A percentile compares a stretch with the other conserved stretches of the same genome.
Conservation (phyloP, 169 alveolate genomes). For the Amoebophrya sp. region DNA sequence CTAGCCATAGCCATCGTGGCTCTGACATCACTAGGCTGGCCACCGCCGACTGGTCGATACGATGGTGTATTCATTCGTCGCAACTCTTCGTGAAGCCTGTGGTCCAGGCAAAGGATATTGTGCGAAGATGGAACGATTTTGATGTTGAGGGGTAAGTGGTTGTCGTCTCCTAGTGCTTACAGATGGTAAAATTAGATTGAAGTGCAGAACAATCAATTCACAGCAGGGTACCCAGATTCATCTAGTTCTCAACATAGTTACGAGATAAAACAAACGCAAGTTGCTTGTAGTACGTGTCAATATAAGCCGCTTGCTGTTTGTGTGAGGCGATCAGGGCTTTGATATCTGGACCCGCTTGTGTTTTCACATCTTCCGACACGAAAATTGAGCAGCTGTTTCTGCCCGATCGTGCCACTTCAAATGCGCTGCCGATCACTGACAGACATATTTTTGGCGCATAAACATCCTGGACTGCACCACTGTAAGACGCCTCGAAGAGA, state of each 20-base stretch:
- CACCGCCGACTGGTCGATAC: neutral
- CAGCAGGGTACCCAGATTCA: too few species aligned
- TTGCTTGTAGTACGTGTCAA: neutral
- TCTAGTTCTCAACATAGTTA: too few species aligned
- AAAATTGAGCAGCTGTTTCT: neutral
- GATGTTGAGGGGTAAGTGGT: too few species aligned
- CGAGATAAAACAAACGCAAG: neutral
- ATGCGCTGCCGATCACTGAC: neutral
- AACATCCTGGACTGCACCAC: neutral
- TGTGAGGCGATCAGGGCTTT: neutral
- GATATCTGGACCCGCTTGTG: neutral
- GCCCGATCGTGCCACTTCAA: neutral
- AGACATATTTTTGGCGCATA: neutral
- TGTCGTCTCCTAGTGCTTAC: too few species aligned
- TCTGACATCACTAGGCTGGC: neutral
- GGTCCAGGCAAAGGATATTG: too few species aligned
- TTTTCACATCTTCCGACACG: neutral
- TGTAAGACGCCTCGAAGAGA: too few species aligned
- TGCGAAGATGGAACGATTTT: too few species aligned
- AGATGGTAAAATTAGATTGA: too few species aligned
- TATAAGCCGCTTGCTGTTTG: neutral
- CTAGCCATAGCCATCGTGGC: neutral
- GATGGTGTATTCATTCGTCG: neutral
- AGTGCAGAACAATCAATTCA: too few species aligned
- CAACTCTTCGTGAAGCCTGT: neutral